Evolutionary conservation across 2,329 filamentous ascomycete genomes (phyloP), one percentile per base, ranked within the genome.

Genomic region (Stagonosporopsis tanaceti): DNA sequence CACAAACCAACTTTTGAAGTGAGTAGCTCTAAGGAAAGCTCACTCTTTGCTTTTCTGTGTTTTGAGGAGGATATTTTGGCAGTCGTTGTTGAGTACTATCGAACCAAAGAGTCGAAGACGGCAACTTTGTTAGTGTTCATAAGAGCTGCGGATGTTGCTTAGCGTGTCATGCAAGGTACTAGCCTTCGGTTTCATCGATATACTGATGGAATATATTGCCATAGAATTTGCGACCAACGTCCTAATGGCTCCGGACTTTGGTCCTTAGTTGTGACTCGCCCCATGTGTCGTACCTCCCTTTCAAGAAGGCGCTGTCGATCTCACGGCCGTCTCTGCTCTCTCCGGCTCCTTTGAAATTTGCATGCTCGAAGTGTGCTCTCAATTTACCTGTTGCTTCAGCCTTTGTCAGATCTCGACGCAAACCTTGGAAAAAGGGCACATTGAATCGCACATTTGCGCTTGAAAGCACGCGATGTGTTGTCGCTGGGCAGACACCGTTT

Each of bases 381-480:
- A 47, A 22, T 22, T 15, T 35, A 8, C 32, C 44, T 20, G 44
- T 37, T 15, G 44, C 44, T 27, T 47, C 44, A 3, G 17, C 7
- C 12, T 47, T 47, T 28, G 44, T 47, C 44, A 47, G 22, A 37
- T 34, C 20, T 20, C 32, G 30, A 9, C 44, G 44, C 4, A 47
- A 12, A 6, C 44, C 44, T 20, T 47, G 44, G 22, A 47, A 47
- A 32, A 47, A 37, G 1, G 44, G 44, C 12, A 47, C 32, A 14
- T 30, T 47, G 32, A 47, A 47, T 5, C 44, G 30, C 12, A 37
- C 30, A 9, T 47, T 32, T 6, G 30, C 4, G 1, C 44, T 32
- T 15, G 44, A 35, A n/a, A 47, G 30, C 30, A 47, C 44, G 17
- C 44, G 44, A 37, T 47, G 44, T 7, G 44, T 47, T 32, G 44